These are phyloP conservation scores for Allium cepa DNA, from an alignment of 106 monocot species.

Conservation along the genomic window DNA sequence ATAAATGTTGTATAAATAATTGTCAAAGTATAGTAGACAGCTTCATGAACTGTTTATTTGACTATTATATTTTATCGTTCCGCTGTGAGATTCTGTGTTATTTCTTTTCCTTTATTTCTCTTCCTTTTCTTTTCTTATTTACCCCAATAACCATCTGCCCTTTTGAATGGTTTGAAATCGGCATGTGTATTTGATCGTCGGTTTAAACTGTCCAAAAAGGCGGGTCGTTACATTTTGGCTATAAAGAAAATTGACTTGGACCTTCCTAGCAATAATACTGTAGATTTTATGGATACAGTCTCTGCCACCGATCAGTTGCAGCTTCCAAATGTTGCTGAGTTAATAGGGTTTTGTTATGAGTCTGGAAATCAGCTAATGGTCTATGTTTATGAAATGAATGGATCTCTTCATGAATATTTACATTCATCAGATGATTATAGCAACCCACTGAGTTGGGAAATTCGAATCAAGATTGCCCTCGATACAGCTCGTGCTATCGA, in stretches of 20 bases:
- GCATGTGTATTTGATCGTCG: no score
- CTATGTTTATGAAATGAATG: conserved; percentile 69
- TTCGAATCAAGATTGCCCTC: conserved; percentile 84
- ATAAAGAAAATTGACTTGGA: conserved; percentile 73
- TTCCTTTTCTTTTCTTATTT: no score
- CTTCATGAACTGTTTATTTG: no score
- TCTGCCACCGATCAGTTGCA: conserved; percentile 53
- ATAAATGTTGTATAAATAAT: no score
- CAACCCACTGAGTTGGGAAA: conserved; percentile 88
- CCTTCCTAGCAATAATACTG: conserved; percentile 18
- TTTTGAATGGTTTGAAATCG: no score
- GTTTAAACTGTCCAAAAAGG: no score
- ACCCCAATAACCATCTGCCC: no score
- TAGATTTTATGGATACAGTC: conserved; percentile 52
- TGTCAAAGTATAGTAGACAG: no score
- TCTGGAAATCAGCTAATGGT: conserved; percentile 57
- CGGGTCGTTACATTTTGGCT: no score
- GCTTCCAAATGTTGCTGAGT: conserved; percentile 75
- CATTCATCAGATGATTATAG: conserved; percentile 94
- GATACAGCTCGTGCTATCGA: conserved; percentile 86
- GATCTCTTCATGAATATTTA: conserved; percentile 82
- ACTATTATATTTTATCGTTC: no score
- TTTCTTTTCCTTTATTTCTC: no score
- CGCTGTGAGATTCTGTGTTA: no score
- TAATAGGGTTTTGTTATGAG: conserved; percentile 84